Evolutionary conservation across 2,329 filamentous ascomycete species (phyloP), one percentile per base, ranked within the genome.

Genomic region (Paraphoma sp.): DNA sequence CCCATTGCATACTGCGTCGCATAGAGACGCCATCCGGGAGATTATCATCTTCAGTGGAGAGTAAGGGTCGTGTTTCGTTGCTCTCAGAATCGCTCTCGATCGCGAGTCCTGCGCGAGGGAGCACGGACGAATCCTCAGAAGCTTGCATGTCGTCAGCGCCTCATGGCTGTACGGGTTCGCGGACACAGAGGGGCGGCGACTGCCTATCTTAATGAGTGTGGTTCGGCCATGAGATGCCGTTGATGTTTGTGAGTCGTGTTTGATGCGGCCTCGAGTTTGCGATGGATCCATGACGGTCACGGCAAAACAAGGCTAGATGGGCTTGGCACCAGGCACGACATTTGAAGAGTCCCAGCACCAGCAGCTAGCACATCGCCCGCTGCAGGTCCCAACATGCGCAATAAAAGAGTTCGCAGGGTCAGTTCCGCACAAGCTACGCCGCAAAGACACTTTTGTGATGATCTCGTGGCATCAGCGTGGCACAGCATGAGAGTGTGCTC

Each of bases 1-100:
- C 64, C 70, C 71, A 74, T 66, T 70, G 64, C 42, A 66, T 62
- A 45, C 66, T 68, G 38, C 60, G 63, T 23, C 56, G 65, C 7
- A 63, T 53, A 23, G 64, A 68, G 31, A 51, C 54, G 6, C 48
- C 51, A 23, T 63, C 57, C 8, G 61, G 58, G 12, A 63, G 48
- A 5, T 62, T 49, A 45, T 53, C 63, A 18, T 64, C 57, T 28
- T 70, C 67, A 17, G 64, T 67, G 14, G 68, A 63, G 18, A 67
- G 56, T 33, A 68, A 60, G 44, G 61, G 59, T 30, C 62, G 62
- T 41, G 47, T 65, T 47, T 68, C 61, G 23, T 55, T 56, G 45
- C 51, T 59, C 30, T 63, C 60, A 12, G 67, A 61, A 45, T 63
- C 49, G 43, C 53, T 45, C 51, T 56, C 53, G 33, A 48, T 41